These are phyloP conservation scores for Pseudogymnoascus sp. DNA, from an alignment of 2,329 filamentous ascomycete genomes.

Conservation along the genomic window DNA sequence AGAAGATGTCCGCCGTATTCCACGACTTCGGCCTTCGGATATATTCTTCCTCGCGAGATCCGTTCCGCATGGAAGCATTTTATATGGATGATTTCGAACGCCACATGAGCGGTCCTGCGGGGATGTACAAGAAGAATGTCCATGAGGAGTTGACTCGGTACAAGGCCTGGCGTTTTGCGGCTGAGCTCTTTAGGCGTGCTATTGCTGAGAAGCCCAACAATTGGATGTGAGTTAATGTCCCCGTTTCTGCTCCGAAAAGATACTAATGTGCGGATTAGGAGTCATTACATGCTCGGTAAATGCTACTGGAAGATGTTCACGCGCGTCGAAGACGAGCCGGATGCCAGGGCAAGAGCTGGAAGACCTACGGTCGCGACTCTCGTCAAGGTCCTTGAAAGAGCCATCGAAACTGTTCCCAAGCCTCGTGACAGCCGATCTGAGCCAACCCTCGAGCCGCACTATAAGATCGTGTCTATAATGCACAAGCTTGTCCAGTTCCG, in stretches of 20 bases:
- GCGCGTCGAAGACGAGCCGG: slow-evolving; percentile 34
- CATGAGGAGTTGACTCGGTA: slow-evolving; percentile 51
- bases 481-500: slow-evolving; percentile 52
- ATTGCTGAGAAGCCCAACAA: slow-evolving; percentile 49
- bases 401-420: slow-evolving; percentile 53
- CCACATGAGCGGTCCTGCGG: slow-evolving; percentile 46
- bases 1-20: slow-evolving; percentile 56
- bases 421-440: slow-evolving; percentile 52
- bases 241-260: not conserved
- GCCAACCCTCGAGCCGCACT: slow-evolving; percentile 64
- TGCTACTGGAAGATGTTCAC: slow-evolving; percentile 64
- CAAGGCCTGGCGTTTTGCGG: slow-evolving; percentile 57
- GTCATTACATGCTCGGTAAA: slow-evolving; percentile 62
- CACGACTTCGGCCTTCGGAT: slow-evolving; percentile 60
- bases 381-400: slow-evolving; percentile 47
- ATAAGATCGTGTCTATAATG: slow-evolving; percentile 58
- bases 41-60: slow-evolving; percentile 60
- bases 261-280: slow-evolving; percentile 32
- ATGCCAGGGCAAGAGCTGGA: slow-evolving; percentile 29
- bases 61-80: slow-evolving; percentile 61
- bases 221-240: slow-evolving; percentile 46
- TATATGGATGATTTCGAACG: slow-evolving; percentile 51
- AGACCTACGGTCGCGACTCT: slow-evolving; percentile 36
- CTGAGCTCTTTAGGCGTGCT: slow-evolving; percentile 51
- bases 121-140: slow-evolving; percentile 48